These are phyloP conservation scores for Pseudogymnoascus sp. DNA, from an alignment of 2,329 filamentous ascomycete species.

Conservation along the genomic window DNA sequence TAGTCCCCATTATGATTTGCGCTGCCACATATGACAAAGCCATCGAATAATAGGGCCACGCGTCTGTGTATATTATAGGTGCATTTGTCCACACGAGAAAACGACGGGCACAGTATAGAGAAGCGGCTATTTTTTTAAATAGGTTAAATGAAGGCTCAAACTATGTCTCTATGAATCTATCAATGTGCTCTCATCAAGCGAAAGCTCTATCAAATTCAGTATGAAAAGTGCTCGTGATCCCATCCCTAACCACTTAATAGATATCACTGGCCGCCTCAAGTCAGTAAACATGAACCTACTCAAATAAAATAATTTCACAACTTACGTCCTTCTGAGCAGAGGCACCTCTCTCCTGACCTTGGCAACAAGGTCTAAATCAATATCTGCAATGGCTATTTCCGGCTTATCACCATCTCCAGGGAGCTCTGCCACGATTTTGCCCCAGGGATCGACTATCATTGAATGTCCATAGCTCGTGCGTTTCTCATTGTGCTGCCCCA, in stretches of 20 bases:
- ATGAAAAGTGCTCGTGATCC: neutral
- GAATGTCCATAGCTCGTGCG: conserved; percentile 78
- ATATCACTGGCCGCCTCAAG: neutral
- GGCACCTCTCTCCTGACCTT: conserved; percentile 49
- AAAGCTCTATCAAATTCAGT: neutral
- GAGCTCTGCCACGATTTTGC: conserved; percentile 59
- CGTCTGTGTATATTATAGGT: conserved; percentile 2
- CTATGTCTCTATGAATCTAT: neutral
- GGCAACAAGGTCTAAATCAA: conserved; percentile 43
- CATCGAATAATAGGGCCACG: neutral
- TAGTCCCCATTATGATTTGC: conserved; percentile 22
- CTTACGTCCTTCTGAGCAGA: conserved; percentile 42
- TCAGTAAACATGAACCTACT: neutral
- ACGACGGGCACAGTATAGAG: neutral
- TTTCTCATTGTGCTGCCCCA: conserved; percentile 64
- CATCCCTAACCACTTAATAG: neutral
- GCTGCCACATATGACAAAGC: neutral
- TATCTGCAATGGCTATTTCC: conserved; percentile 41
- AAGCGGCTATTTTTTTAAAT: neutral
- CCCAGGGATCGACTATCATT: conserved; percentile 83
- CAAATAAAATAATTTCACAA: neutral
- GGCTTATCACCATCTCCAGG: conserved; percentile 40
- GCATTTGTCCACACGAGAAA: neutral
- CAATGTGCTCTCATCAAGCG: neutral
- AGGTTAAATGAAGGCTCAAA: neutral